A percentile compares a stretch with the other conserved stretches of the same genome.
These are phyloP conservation scores for Taphrina deformans DNA, from an alignment of 1,139 yeast genomes.

Conservation along the genomic window DNA sequence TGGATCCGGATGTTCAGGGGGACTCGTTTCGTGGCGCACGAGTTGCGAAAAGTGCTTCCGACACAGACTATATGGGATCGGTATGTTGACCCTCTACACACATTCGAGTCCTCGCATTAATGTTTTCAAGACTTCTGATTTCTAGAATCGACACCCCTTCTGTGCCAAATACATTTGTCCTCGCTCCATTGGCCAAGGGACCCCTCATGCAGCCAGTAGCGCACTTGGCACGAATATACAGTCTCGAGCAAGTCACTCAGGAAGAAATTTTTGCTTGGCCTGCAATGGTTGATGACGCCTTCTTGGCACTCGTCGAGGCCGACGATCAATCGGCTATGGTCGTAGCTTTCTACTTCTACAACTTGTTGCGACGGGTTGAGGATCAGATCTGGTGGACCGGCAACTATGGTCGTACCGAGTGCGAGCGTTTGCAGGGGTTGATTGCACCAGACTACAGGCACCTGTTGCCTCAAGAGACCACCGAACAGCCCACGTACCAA, in stretches of 20 bases:
- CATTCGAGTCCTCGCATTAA: no score
- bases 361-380: constrained; percentile 13
- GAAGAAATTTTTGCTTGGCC: constrained; percentile 25
- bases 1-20: constrained; percentile 31
- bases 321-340: constrained; percentile 29
- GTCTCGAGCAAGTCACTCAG: constrained; percentile 2
- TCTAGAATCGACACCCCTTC: constrained; percentile 5
- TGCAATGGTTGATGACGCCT: constrained; percentile 19
- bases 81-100: no score
- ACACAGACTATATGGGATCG: constrained; percentile 8
- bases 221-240: constrained; percentile 21
- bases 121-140: neutral
- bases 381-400: constrained; percentile 32
- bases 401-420: constrained; percentile 19
- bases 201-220: constrained; percentile 17
- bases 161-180: constrained; percentile 11
- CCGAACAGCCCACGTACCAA: constrained; percentile 7
- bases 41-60: constrained; percentile 8
- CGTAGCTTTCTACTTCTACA: constrained; percentile 21
- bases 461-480: constrained; percentile 7
- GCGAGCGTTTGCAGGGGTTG: constrained; percentile 9
- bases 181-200: constrained; percentile 27
- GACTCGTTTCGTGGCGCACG: constrained; percentile 25
- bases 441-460: constrained; percentile 16
- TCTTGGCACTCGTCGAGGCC: constrained; percentile 19